Evolutionary conservation across 1,139 yeast genomes (phyloP), one percentile per base, ranked within the genome.

Genomic region (Blastobotrys indianensis): DNA sequence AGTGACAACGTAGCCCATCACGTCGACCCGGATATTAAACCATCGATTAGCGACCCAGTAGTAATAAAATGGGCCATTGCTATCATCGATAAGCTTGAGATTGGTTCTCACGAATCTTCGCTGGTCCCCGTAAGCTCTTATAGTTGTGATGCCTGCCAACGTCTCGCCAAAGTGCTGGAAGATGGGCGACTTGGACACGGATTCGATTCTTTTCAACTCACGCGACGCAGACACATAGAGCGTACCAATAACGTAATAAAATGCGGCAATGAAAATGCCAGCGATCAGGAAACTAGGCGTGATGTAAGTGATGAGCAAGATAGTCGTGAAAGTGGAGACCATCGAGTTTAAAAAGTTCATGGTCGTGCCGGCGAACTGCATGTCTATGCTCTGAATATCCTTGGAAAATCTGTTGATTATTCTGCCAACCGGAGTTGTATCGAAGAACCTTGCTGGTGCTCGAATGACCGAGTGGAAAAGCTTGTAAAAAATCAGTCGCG

Each of bases 371-470:
- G 90, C 79, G 54, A 90, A 72, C 56, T 88, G 96, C 69, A 88
- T 97, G 66, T 92, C 98, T 51, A 88, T 79, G 15, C 94, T 80
- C 67, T 90, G 97, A 51, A 92, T 79, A 69, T 92, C 98, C 65
- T 88, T 90, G 13, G 97, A 88, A 62, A 94, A 92, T 63, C 98
- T 77, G 67, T 92, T 92, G 94, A 92, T 87, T 51, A 92, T 86
- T 65, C 98, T 81, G 30, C 98, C 98, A 58, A 85, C 76, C 16
- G 98, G 98, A 1, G 98, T 92, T 32, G 94, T 77, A 63, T 92
- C 98, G 64, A 90, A 92, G 67, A 92, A 92, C 58, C 97, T 77
- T 54, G 88, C 72, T 58, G 75, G 84, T 1, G 97, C 94, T 52
- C 82, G 77, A 57, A 66, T 65, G 36, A 90, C 82, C 16, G 76